A percentile compares a stretch with the other conserved stretches of the same genome.
Evolutionary conservation across 2,329 filamentous ascomycete species (phyloP).

Genomic region (Westerdykella sp.): DNA sequence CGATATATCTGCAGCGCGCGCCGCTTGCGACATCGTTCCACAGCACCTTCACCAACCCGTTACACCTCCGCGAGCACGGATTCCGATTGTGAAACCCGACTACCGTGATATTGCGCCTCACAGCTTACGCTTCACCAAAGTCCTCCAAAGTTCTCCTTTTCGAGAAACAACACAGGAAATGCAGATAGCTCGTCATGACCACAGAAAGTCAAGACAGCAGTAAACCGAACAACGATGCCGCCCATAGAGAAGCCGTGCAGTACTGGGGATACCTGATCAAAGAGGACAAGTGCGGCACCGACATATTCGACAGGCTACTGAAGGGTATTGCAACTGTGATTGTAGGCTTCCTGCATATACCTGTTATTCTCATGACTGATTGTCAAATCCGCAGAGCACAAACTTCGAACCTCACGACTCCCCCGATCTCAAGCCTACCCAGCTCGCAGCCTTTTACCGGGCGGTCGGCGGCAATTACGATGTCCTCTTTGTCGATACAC

Average conservation of each 20-base stretch:
- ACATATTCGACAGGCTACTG: conserved; percentile 42
- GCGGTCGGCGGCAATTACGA: conserved; percentile 44
- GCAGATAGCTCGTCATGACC: background rate
- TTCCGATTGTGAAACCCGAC: no score
- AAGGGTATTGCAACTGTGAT: conserved; percentile 44
- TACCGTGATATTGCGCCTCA: no score
- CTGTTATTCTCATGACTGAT: conserved; percentile 3
- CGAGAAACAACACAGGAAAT: background rate
- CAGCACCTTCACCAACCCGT: no score
- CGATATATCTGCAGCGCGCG: background rate
- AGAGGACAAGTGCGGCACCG: conserved; percentile 47
- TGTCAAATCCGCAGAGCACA: conserved; percentile 28
- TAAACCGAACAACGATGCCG: conserved; percentile 19
- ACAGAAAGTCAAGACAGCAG: background rate
- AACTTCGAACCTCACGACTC: conserved; percentile 42
- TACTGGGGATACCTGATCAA: conserved; percentile 49
- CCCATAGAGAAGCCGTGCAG: conserved; percentile 40
- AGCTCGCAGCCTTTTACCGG: conserved; percentile 47
- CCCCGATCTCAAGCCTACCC: conserved; percentile 44
- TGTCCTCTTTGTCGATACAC: conserved; percentile 68
- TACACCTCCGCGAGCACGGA: no score
- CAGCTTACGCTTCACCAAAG: no score
- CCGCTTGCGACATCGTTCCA: no score
- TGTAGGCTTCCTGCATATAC: conserved; percentile 25
- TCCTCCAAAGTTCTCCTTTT: no score